Base-by-base conservation (phyloP, 2,329 filamentous ascomycete genomes). In the Aspergillus aculeatinus region DNA sequence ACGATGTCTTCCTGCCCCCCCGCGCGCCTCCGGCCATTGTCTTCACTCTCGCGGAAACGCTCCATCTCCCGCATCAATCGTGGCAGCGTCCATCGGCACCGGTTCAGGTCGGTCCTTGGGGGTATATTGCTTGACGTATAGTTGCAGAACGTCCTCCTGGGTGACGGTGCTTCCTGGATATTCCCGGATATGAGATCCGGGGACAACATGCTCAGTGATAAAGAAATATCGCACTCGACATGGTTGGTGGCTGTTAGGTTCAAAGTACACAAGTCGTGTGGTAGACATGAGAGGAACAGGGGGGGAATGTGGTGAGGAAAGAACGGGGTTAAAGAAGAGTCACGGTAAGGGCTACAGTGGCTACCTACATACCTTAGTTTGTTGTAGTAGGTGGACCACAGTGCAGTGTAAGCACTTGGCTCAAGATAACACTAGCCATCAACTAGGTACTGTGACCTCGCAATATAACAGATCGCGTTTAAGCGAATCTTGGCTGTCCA, bases 111-210 rank as follows among this genome's bases (percentile, higher is more conserved):
- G n/a, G 3, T 29, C 44, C 6, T 16, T 48, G 3, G 63, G 61
- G 12, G 55, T 58, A n/a, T 63, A 65, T 21, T 61, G 60, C 39
- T 65, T 63, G 6, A 63, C 61, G 25, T 57, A 35, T 4, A 60
- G 50, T 1, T 48, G 31, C 5, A 60, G 33, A 2, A 54, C 50
- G 5, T 60, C 59, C 21, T 58, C 59, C 21, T 60, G 47, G 5
- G 48, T 14, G 9, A 48, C 47, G 1, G 51, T 60, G 31, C 54
- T 57, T 3, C 55, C 55, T 1, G 59, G 44, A 51, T 60, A 60
- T 27, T 60, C 55, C 3, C 55, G 33, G 19, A 60, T 58, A 51
- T 58, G 55, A 27, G 33, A 54, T 4, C 23, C 35, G 16, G 42
- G 25, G 29, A 55, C 16, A 11, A 48, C 52, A 47, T 55, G 25